phyloP scores from a whole-genome alignment of 2,329 filamentous ascomycete species.

The Sclerotinia spermophila region DNA sequence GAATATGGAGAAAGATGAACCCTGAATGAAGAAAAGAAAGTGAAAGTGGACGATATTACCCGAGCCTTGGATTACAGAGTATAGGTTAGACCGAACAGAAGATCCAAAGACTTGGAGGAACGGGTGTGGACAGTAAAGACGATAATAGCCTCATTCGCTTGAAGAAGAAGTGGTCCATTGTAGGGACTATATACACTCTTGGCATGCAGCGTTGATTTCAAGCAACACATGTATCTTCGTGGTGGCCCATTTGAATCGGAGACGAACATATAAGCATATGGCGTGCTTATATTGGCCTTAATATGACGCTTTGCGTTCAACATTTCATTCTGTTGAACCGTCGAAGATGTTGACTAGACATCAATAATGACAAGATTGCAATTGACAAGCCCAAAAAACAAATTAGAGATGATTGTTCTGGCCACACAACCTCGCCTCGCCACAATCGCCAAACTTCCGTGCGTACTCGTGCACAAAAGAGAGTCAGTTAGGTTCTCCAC shows the following conservation, averaged over 20 bases:
- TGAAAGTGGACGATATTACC: too few relatives aligned
- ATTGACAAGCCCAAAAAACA: not conserved
- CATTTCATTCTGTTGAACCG: not conserved
- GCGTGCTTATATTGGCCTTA: not conserved
- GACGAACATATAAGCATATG: not conserved
- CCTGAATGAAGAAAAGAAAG: too few relatives aligned
- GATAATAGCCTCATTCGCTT: too few relatives aligned
- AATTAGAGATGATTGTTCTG: not conserved
- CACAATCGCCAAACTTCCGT: not conserved
- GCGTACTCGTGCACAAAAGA: not conserved
- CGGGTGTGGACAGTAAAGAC: too few relatives aligned
- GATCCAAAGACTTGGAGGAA: too few relatives aligned
- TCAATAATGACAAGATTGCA: not conserved
- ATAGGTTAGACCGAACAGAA: too few relatives aligned
- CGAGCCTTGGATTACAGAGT: too few relatives aligned
- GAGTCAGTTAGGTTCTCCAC: not conserved
- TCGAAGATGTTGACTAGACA: not conserved
- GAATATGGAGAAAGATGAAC: too few relatives aligned
- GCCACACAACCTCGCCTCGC: not conserved
- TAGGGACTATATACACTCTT: not conserved
- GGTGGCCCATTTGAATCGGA: not conserved
- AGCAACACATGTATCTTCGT: not conserved
- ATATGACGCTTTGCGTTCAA: not conserved
- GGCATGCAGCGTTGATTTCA: too few relatives aligned
- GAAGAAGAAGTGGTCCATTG: too few relatives aligned